Evolutionary conservation across 768 basidiomycete species (phyloP).

Genomic region (Boletus eberwhitei): DNA sequence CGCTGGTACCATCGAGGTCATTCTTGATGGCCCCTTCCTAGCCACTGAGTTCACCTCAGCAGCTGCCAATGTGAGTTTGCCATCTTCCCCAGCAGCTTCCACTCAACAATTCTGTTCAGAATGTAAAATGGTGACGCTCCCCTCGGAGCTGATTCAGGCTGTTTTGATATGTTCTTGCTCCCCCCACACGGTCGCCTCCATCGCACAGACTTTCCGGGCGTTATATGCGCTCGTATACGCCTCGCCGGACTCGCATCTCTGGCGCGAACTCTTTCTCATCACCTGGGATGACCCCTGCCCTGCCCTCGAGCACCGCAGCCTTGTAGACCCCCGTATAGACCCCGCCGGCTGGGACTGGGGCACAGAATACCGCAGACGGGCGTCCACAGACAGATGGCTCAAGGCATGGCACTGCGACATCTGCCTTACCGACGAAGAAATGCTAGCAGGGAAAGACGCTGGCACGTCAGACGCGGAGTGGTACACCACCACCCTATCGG

Average conservation of each 20-base stretch:
- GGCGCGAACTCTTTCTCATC: conserved; percentile 47
- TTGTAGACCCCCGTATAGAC: conserved; percentile 25
- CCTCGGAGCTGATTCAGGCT: conserved; percentile 41
- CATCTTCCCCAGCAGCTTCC: too few species aligned
- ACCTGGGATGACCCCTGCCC: conserved; percentile 50
- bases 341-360: conserved; percentile 23
- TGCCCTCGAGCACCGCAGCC: conserved; percentile 25
- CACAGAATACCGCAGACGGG: conserved; percentile 21
- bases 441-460: background rate
- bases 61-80: too few species aligned
- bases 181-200: conserved; percentile 34
- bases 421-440: background rate
- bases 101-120: too few species aligned
- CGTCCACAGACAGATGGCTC: conserved; percentile 20
- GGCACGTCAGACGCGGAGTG: background rate
- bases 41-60: too few species aligned
- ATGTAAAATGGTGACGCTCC: too few species aligned
- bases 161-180: conserved; percentile 29
- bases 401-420: conserved; percentile 23
- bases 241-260: conserved; percentile 37
- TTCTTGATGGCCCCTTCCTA: too few species aligned
- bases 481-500: conserved; percentile 5
- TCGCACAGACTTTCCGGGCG: conserved; percentile 36
- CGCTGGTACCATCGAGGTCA: too few species aligned
- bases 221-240: conserved; percentile 36